Percentiles rank a stretch among this genome's conserved stretches.
Conservation (phyloP, 306 rosid genomes). For the Citrullus amarus region DNA sequence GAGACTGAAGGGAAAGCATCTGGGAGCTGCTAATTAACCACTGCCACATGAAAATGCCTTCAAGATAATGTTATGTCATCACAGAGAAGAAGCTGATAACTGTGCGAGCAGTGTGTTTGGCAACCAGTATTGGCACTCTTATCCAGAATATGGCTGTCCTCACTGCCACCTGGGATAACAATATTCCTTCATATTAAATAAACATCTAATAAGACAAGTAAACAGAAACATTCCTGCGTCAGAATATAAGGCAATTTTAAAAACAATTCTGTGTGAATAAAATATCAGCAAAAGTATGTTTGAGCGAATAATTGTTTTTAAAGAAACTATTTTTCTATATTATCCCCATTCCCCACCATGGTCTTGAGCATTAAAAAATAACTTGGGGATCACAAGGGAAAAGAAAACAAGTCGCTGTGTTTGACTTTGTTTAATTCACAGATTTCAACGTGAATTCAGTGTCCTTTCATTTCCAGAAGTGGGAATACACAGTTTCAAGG, state of each 20-base stretch:
- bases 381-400: background rate
- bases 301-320: background rate
- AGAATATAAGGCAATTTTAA: background rate
- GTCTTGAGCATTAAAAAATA: background rate
- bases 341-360: background rate
- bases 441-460: background rate
- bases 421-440: background rate
- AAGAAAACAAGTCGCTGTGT: background rate
- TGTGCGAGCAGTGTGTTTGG: background rate
- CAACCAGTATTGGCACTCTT: background rate
- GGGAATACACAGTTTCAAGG: background rate
- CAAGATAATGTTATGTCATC: background rate
- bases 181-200: background rate
- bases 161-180: background rate
- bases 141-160: background rate
- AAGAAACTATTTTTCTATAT: background rate
- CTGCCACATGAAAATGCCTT: background rate
- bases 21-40: slow-evolving; percentile 2
- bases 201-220: background rate
- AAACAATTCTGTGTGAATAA: background rate
- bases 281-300: background rate
- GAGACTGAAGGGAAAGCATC: slow-evolving; percentile 28
- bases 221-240: background rate
- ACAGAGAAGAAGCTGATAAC: background rate
- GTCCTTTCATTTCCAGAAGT: background rate